A percentile compares a stretch with the other conserved stretches of the same genome.
These are phyloP conservation scores for Ogataea polymorpha DNA, from an alignment of 805 yeast species.

Conservation along the genomic window DNA sequence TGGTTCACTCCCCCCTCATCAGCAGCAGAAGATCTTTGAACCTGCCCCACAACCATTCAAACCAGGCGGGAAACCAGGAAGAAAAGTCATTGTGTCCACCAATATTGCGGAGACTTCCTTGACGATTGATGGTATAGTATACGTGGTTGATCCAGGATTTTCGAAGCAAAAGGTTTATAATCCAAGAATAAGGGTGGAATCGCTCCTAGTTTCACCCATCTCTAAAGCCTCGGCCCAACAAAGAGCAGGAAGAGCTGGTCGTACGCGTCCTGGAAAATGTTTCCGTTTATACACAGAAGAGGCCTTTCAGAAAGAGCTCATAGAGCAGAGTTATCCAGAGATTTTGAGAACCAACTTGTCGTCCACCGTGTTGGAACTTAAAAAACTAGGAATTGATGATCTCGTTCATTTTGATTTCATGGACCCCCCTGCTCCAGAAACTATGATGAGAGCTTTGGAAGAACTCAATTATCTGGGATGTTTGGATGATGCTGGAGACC, in stretches of 20 bases:
- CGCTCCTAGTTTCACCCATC: slow-evolving; percentile 89
- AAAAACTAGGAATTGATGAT: slow-evolving; percentile 92
- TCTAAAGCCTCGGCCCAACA: slow-evolving; percentile 98
- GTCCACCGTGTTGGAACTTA: slow-evolving; percentile 86
- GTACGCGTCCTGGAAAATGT: slow-evolving; percentile 98
- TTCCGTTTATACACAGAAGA: slow-evolving; percentile 95
- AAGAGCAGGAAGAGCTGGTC: slow-evolving; percentile 99
- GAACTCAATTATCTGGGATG: slow-evolving; percentile 89
- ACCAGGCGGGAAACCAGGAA: slow-evolving; percentile 84
- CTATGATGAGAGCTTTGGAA: slow-evolving; percentile 98
- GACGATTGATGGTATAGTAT: slow-evolving; percentile 96
- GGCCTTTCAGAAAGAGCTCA: slow-evolving; percentile 89
- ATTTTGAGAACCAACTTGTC: slow-evolving; percentile 87
- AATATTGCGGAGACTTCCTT: slow-evolving; percentile 97
- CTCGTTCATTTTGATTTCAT: slow-evolving; percentile 96
- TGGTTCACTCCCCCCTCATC: slow-evolving; percentile 95
- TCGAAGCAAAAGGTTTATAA: slow-evolving; percentile 95
- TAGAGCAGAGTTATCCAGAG: slow-evolving; percentile 95
- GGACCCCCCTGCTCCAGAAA: slow-evolving; percentile 99
- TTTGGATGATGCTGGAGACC: slow-evolving; percentile 85
- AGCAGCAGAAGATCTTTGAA: slow-evolving; percentile 90
- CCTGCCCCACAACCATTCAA: slow-evolving; percentile 77
- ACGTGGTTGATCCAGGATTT: slow-evolving; percentile 96
- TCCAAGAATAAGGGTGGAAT: slow-evolving; percentile 94
- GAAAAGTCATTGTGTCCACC: slow-evolving; percentile 89